Percentiles rank a stretch among this genome's conserved stretches.
Evolutionary conservation across 2,329 filamentous ascomycete species (phyloP).

Genomic region (Aureobasidium namibiae): DNA sequence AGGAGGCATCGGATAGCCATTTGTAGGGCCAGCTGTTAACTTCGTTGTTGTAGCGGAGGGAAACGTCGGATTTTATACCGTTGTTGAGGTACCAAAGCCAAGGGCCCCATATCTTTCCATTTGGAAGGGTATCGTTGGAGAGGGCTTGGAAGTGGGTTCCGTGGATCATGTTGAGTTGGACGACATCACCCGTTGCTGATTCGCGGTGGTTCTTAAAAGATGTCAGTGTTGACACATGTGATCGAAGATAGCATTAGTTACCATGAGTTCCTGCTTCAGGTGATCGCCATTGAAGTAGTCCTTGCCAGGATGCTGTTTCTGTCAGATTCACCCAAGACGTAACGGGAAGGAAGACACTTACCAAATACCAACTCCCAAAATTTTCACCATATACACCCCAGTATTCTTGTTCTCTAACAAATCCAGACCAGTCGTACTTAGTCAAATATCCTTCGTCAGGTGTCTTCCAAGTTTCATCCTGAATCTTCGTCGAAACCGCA

Average conservation of each 20-base stretch:
- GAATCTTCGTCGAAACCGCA: conserved; percentile 38
- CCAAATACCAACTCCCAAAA: conserved; percentile 45
- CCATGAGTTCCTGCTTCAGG: conserved; percentile 45
- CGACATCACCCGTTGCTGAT: conserved; percentile 41
- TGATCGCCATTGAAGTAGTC: conserved; percentile 48
- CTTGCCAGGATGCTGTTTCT: conserved; percentile 32
- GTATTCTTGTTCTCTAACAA: conserved; percentile 34
- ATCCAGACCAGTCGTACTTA: conserved; percentile 43
- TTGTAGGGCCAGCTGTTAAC: conserved; percentile 9
- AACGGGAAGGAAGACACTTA: background rate
- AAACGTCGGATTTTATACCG: background rate
- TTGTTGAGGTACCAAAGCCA: conserved; percentile 31
- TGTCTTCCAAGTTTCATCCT: conserved; percentile 47
- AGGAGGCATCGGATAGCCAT: conserved; percentile 6
- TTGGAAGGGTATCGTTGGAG: conserved; percentile 28
- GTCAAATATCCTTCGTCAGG: conserved; percentile 43
- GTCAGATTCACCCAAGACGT: background rate
- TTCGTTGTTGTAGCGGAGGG: conserved; percentile 1
- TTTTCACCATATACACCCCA: conserved; percentile 44
- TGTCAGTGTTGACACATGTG: background rate
- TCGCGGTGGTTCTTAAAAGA: conserved; percentile 36
- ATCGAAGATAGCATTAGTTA: background rate
- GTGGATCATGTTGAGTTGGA: conserved; percentile 48
- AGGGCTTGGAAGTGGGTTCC: conserved; percentile 41
- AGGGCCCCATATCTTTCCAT: conserved; percentile 31